Evolutionary conservation across 2,329 filamentous ascomycete genomes (phyloP).

Genomic region (Cyclaneusma minus): DNA sequence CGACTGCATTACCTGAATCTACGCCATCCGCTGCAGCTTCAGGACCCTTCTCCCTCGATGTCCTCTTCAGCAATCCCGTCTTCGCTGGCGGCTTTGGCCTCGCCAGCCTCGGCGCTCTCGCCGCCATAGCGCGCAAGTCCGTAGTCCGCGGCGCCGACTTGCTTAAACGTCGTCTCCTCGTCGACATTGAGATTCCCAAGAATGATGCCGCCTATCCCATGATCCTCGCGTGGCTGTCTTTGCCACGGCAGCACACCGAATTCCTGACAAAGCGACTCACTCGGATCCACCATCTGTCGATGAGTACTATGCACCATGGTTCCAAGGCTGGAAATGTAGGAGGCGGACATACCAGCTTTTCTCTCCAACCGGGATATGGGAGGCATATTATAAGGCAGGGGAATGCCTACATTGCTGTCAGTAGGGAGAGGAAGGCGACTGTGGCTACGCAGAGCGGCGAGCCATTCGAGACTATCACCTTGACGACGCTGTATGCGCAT

Average conservation of each 20-base stretch:
- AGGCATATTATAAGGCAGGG: slow-evolving; percentile 76
- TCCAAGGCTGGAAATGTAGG: slow-evolving; percentile 48
- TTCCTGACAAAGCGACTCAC: slow-evolving; percentile 34
- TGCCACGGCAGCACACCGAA: slow-evolving; percentile 52
- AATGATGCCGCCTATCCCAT: slow-evolving; percentile 88
- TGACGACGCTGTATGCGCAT: slow-evolving; percentile 83
- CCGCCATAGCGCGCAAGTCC: slow-evolving; percentile 68
- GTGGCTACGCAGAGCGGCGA: slow-evolving; percentile 70
- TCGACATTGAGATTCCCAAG: slow-evolving; percentile 90
- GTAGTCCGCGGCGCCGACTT: slow-evolving; percentile 56
- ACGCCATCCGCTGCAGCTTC: background rate
- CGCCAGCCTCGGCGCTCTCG: slow-evolving; percentile 68
- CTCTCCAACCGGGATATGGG: slow-evolving; percentile 81
- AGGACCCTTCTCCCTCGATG: slow-evolving; percentile 31
- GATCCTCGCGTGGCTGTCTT: slow-evolving; percentile 88
- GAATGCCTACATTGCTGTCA: slow-evolving; percentile 75
- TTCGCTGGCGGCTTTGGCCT: slow-evolving; percentile 73
- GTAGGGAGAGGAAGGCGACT: slow-evolving; percentile 71
- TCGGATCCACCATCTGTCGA: slow-evolving; percentile 42
- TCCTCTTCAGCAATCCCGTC: slow-evolving; percentile 45
- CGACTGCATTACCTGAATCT: too few species aligned
- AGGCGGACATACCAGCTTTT: slow-evolving; percentile 63
- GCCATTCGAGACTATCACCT: slow-evolving; percentile 84
- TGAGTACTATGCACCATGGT: slow-evolving; percentile 46
- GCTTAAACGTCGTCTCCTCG: slow-evolving; percentile 70